Percentiles rank a stretch among this genome's conserved stretches.
phyloP scores from a whole-genome alignment of 805 yeast genomes.

The Candida taoyuanica region DNA sequence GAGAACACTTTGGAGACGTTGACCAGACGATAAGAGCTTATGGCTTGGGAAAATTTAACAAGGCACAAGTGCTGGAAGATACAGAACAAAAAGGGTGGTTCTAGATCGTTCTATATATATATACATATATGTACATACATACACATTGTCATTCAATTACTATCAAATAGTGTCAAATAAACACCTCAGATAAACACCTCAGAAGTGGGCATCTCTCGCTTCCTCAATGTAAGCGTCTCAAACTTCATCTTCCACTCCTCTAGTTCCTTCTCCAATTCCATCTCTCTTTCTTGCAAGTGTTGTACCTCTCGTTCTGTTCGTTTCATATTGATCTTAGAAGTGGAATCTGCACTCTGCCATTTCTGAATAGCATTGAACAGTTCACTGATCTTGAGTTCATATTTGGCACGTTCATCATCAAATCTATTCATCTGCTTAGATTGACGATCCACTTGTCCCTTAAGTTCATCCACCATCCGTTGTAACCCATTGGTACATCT shows the following conservation, averaged over 20 bases:
- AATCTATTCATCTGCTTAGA: constrained; percentile 44
- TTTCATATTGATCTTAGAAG: constrained; percentile 37
- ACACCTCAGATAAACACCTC: constrained; percentile 25
- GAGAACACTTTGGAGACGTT: constrained; percentile 84
- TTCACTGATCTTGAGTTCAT: constrained; percentile 46
- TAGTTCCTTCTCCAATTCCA: constrained; percentile 52
- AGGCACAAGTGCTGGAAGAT: constrained; percentile 1
- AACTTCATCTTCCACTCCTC: constrained; percentile 47
- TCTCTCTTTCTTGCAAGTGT: constrained; percentile 48
- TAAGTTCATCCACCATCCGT: constrained; percentile 49
- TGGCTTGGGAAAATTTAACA: constrained; percentile 45
- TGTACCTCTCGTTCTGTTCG: constrained; percentile 53
- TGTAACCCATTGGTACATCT: constrained; percentile 47
- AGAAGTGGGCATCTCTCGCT: constrained; percentile 16
- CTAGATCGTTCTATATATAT: background rate
- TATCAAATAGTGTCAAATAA: background rate
- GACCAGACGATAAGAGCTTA: constrained; percentile 56
- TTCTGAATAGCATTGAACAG: constrained; percentile 40
- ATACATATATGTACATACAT: background rate
- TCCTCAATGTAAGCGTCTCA: constrained; percentile 23
- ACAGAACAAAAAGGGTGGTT: constrained; percentile 1
- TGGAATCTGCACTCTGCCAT: constrained; percentile 41
- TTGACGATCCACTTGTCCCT: constrained; percentile 48
- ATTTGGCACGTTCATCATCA: constrained; percentile 54
- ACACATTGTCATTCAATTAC: background rate